Conservation (phyloP, 331 rosid genomes). For the Quercus phellos region DNA sequence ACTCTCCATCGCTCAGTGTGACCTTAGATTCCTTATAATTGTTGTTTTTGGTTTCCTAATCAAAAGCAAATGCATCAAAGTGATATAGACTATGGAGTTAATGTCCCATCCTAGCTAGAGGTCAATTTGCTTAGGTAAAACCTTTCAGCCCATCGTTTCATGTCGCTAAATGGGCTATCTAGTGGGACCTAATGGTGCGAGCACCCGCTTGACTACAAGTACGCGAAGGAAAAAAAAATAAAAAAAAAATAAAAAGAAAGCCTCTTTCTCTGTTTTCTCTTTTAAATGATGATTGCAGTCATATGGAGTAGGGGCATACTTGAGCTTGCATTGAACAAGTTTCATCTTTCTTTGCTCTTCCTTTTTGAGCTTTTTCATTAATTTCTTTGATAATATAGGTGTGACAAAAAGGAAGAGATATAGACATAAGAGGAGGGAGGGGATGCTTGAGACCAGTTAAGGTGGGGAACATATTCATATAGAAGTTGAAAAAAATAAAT, state of each 20-base stretch:
- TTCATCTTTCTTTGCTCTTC: slow-evolving; percentile 27
- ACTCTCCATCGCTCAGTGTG: slow-evolving; percentile 38
- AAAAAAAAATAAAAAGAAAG: slow-evolving; percentile 15
- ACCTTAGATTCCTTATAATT: slow-evolving; percentile 39
- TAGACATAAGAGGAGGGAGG: slow-evolving; percentile 27
- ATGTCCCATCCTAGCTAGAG: slow-evolving; percentile 55
- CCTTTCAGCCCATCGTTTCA: slow-evolving; percentile 85
- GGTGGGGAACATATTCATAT: slow-evolving; percentile 97
- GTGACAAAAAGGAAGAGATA: slow-evolving; percentile 40
- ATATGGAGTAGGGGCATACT: slow-evolving; percentile 60
- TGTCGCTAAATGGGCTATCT: slow-evolving; percentile 48
- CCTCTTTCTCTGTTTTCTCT: slow-evolving; percentile 56
- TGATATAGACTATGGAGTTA: slow-evolving; percentile 42
- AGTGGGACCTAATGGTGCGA: slow-evolving; percentile 56
- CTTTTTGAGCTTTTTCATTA: slow-evolving; percentile 44
- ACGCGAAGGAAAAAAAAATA: background rate
- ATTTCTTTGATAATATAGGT: slow-evolving; percentile 26
- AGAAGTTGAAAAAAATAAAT: slow-evolving; percentile 55
- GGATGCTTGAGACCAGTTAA: slow-evolving; percentile 59
- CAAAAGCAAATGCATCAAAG: slow-evolving; percentile 28
- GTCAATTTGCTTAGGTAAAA: slow-evolving; percentile 49
- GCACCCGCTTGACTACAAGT: slow-evolving; percentile 73
- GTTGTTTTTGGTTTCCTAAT: slow-evolving; percentile 24
- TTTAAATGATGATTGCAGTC: slow-evolving; percentile 83
- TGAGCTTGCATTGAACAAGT: slow-evolving; percentile 32